Evolutionary conservation across 2,329 filamentous ascomycete species (phyloP).

Genomic region (Cercospora zeae-maydis): DNA sequence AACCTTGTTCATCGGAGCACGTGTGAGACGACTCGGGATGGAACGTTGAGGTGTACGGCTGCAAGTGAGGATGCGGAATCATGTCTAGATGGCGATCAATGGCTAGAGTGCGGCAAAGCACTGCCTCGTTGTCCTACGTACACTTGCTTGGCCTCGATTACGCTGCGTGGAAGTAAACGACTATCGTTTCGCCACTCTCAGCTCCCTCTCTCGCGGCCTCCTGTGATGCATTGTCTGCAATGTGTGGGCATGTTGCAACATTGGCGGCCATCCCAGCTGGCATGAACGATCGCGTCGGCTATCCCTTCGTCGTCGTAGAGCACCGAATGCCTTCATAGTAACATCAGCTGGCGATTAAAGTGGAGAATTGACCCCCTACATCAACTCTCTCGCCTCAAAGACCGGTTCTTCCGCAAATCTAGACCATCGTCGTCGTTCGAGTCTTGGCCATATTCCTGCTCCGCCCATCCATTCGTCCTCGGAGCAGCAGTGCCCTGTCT

Average conservation of each 20-base stretch:
- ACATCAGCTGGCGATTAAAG: too few species aligned
- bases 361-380: too few species aligned
- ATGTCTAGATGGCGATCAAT: not conserved
- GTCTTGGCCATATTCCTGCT: too few species aligned
- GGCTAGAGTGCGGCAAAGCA: not conserved
- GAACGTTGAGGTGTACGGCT: not conserved
- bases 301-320: not conserved
- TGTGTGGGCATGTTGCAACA: not conserved
- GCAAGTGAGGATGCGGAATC: not conserved
- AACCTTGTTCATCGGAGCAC: not conserved
- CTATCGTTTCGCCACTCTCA: not conserved
- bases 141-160: not conserved
- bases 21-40: not conserved
- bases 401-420: too few species aligned
- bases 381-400: too few species aligned
- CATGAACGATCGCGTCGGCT: not conserved
- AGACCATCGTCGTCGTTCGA: too few species aligned
- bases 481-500: too few species aligned
- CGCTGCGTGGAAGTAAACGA: not conserved
- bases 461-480: too few species aligned
- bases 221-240: not conserved
- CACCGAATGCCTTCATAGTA: too few species aligned
- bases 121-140: not conserved
- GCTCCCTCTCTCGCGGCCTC: not conserved
- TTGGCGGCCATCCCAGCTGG: not conserved